Evolutionary conservation across 1,284 basidiomycete species (phyloP).

Genomic region (Megacollybia platyphylla): DNA sequence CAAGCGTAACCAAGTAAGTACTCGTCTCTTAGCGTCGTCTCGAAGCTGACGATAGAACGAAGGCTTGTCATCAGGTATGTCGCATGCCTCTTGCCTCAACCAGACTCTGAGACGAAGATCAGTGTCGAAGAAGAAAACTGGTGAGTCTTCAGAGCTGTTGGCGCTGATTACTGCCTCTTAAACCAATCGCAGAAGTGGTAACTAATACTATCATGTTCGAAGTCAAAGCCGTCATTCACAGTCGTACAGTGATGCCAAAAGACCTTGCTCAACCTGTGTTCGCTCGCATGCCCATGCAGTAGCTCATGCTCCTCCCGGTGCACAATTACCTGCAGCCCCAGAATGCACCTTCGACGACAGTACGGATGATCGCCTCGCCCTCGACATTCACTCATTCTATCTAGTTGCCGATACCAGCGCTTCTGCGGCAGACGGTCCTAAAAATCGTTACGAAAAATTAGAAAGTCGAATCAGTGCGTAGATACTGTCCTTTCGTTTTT

Average conservation of each 20-base stretch:
- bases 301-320: conserved; percentile 41
- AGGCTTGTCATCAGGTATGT: conserved; percentile 37
- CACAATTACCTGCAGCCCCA: conserved; percentile 34
- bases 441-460: conserved; percentile 45
- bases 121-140: conserved; percentile 63
- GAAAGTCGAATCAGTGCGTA: conserved; percentile 50
- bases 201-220: conserved; percentile 6
- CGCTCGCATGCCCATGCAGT: conserved; percentile 53
- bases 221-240: conserved; percentile 4
- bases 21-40: conserved; percentile 2
- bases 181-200: conserved; percentile 47
- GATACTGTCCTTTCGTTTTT: conserved; percentile 1
- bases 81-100: background rate
- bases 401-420: conserved; percentile 26
- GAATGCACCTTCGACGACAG: conserved; percentile 63
- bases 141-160: conserved; percentile 25
- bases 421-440: conserved; percentile 30
- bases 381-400: background rate
- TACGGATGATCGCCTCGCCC: conserved; percentile 12
- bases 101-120: conserved; percentile 9
- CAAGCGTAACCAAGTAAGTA: conserved; percentile 44
- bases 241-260: conserved; percentile 44
- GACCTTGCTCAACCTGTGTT: conserved; percentile 56
- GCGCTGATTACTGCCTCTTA: conserved; percentile 5
- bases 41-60: conserved; percentile 3